Evolutionary conservation across 2,329 filamentous ascomycete species (phyloP).

Genomic region (Fusarium palustre): DNA sequence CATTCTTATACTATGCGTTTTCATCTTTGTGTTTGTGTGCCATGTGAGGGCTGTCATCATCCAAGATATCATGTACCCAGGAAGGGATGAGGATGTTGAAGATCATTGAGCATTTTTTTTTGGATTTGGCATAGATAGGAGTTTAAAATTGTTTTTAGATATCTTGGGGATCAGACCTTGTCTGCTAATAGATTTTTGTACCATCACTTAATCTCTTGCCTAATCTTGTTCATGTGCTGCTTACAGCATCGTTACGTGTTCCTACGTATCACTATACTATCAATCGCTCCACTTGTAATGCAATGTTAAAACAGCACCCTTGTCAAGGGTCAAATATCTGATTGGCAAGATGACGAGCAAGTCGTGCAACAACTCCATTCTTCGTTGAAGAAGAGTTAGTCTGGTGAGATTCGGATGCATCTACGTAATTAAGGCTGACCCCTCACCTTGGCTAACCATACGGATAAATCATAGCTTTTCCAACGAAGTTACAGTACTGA

Average conservation of each 20-base stretch:
- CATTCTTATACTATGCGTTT: constrained; percentile 57
- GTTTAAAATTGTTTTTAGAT: constrained; percentile 3
- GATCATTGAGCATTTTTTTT: constrained; percentile 53
- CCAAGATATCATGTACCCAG: constrained; percentile 67
- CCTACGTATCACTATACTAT: not conserved
- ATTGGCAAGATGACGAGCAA: not conserved
- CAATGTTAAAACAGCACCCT: not conserved
- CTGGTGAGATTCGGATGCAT: constrained; percentile 16
- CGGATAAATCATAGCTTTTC: not conserved
- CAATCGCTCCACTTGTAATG: not conserved
- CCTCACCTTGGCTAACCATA: not conserved
- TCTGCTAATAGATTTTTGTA: not conserved
- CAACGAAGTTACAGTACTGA: not conserved
- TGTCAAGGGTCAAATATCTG: not conserved
- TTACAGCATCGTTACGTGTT: not conserved
- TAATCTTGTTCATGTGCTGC: too few species aligned
- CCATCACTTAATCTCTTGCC: not conserved
- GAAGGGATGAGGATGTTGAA: constrained; percentile 63
- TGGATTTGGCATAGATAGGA: not conserved
- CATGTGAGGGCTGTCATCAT: constrained; percentile 58
- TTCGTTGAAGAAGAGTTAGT: not conserved
- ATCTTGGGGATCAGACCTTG: not conserved
- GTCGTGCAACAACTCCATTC: not conserved
- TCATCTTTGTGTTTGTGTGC: constrained; percentile 58
- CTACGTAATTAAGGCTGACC: constrained; percentile 7